These are phyloP conservation scores for Talaromyces sp. DNA, from an alignment of 2,329 filamentous ascomycete genomes.

Conservation along the genomic window DNA sequence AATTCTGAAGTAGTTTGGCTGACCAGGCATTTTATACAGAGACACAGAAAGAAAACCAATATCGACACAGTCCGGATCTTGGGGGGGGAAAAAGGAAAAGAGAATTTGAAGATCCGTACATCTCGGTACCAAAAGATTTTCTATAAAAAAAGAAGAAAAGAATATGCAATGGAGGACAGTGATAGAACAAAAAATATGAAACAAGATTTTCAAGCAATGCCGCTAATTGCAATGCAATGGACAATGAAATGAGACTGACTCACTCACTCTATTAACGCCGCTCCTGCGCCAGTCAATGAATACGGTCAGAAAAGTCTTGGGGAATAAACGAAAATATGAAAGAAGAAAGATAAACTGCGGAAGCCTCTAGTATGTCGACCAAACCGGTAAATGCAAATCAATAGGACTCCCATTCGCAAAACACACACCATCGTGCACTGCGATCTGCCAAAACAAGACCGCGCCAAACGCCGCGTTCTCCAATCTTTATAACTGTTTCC, in stretches of 20 bases:
- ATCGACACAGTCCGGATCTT: not conserved
- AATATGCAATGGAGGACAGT: not conserved
- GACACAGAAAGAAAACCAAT: not conserved
- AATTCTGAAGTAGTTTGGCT: not conserved
- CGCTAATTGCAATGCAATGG: constrained; percentile 7
- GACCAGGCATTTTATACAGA: not conserved
- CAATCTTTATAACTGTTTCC: constrained; percentile 64
- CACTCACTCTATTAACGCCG: constrained; percentile 8
- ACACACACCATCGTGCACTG: constrained; percentile 64
- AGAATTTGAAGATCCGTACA: not conserved
- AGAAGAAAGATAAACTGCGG: not conserved
- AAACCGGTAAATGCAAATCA: constrained; percentile 25
- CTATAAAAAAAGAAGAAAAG: not conserved
- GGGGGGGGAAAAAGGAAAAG: not conserved
- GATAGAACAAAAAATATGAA: not conserved
- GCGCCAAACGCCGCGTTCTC: constrained; percentile 58
- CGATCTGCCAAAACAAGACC: constrained; percentile 61
- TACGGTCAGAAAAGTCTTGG: not conserved
- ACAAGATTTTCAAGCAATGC: constrained; percentile 9
- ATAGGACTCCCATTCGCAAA: constrained; percentile 60
- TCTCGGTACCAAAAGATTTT: not conserved
- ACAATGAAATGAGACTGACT: not conserved
- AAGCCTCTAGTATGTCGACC: not conserved
- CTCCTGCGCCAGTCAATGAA: constrained; percentile 1
- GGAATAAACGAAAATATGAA: not conserved